Conservation (phyloP, 1,139 yeast genomes). For the Taiozyma sp. region DNA sequence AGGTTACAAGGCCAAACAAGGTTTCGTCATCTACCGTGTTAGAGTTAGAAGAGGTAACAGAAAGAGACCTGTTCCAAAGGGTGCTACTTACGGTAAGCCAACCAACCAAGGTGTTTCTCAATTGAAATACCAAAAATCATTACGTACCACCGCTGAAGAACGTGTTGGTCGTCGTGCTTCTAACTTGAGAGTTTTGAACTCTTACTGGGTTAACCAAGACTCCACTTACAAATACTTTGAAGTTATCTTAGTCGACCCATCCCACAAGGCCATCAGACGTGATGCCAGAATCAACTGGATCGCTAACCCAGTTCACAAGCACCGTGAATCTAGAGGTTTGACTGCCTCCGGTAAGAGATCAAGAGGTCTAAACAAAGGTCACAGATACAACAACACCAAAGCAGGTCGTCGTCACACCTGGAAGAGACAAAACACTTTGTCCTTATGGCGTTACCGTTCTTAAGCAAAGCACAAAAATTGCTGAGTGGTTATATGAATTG, state of each 20-base stretch:
- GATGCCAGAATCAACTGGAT: conserved; percentile 99
- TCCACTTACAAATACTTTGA: conserved; percentile 99
- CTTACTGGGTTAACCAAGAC: conserved; percentile 99
- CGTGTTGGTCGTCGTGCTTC: conserved; percentile 99
- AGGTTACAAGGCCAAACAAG: conserved; percentile 99
- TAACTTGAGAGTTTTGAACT: conserved; percentile 98
- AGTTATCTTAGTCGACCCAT: conserved; percentile 95
- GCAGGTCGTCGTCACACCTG: conserved; percentile 99
- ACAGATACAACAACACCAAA: conserved; percentile 95
- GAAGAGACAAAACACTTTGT: conserved; percentile 99
- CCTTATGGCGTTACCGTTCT: conserved; percentile 99
- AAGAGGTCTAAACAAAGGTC: conserved; percentile 99
- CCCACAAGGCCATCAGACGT: conserved; percentile 98
- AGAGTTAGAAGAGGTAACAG: conserved; percentile 99
- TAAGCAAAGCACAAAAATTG: conserved; percentile 33
- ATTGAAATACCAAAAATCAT: conserved; percentile 98
- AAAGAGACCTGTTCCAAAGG: conserved; percentile 99
- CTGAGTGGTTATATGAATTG: not conserved
- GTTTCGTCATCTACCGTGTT: conserved; percentile 96
- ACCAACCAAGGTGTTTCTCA: conserved; percentile 99
- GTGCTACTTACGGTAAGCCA: conserved; percentile 99
- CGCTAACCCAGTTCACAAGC: conserved; percentile 99
- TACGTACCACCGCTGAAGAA: conserved; percentile 98
- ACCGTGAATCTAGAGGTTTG: conserved; percentile 99
- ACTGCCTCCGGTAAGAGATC: conserved; percentile 98